phyloP scores from a whole-genome alignment of 2,329 filamentous ascomycete genomes.

The Aspergillus felis region DNA sequence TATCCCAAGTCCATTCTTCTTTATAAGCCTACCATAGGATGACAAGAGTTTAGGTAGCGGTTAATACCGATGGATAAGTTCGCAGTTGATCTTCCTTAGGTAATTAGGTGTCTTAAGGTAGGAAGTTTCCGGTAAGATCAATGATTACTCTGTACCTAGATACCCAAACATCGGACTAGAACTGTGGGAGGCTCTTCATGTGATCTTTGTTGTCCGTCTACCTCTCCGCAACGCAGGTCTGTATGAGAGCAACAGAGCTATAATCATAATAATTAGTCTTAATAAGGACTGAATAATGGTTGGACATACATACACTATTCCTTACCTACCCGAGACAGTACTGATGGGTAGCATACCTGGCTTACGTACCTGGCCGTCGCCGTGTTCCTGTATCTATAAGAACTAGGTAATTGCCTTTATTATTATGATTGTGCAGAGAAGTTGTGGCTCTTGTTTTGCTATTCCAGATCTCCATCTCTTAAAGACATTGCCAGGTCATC shows the following conservation, averaged over 20 bases:
- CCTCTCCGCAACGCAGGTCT: neutral
- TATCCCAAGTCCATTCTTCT: too few species aligned
- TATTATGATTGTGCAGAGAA: too few species aligned
- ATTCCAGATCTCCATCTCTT: neutral
- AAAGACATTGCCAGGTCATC: neutral
- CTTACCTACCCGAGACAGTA: neutral
- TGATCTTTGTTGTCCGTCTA: conserved; percentile 5
- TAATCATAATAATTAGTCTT: neutral
- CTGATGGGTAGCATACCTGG: neutral
- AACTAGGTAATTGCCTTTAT: neutral
- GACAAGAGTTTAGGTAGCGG: too few species aligned
- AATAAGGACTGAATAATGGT: too few species aligned
- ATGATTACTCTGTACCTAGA: neutral
- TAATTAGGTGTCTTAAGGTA: too few species aligned
- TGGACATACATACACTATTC: neutral
- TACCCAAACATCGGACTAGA: neutral
- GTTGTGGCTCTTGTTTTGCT: too few species aligned
- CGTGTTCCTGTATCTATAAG: neutral
- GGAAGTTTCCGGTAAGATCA: neutral
- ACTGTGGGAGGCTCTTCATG: conserved; percentile 2
- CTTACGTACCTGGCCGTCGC: too few species aligned
- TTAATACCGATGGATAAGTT: too few species aligned
- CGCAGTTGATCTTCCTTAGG: too few species aligned
- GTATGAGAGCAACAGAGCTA: conserved; percentile 5
- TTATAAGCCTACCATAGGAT: too few species aligned